Evolutionary conservation across 805 yeast genomes (phyloP).

Genomic region (Kazachstania bromeliacearum): DNA sequence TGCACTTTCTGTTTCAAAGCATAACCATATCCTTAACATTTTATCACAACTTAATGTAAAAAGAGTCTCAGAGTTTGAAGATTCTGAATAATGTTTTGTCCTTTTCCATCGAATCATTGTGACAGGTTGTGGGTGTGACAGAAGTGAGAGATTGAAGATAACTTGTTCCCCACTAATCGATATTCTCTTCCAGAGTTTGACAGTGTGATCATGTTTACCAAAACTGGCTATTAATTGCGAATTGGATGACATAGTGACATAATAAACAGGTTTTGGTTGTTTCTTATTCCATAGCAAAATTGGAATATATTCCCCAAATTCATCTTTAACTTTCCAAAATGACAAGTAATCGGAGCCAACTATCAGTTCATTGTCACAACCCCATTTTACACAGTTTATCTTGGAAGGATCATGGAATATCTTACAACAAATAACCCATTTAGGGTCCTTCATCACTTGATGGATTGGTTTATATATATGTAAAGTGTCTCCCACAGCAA

Average conservation of each 20-base stretch:
- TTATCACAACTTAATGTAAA: constrained; percentile 58
- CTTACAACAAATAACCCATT: constrained; percentile 37
- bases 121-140: constrained; percentile 56
- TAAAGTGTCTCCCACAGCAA: constrained; percentile 38
- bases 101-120: constrained; percentile 52
- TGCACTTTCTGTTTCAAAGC: constrained; percentile 50
- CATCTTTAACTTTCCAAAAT: constrained; percentile 42
- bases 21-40: constrained; percentile 58
- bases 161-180: constrained; percentile 56
- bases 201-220: constrained; percentile 52
- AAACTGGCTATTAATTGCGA: constrained; percentile 57
- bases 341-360: constrained; percentile 49
- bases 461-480: constrained; percentile 49
- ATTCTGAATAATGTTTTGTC: constrained; percentile 13
- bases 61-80: constrained; percentile 37
- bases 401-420: constrained; percentile 26
- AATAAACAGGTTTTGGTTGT: constrained; percentile 54
- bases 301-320: constrained; percentile 34
- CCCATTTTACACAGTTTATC: constrained; percentile 47
- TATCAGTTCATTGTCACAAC: constrained; percentile 44
- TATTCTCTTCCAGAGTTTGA: constrained; percentile 71
- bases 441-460: constrained; percentile 33
- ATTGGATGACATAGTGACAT: constrained; percentile 54
- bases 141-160: constrained; percentile 56
- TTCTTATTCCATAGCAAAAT: constrained; percentile 31